A percentile compares a stretch with the other conserved stretches of the same genome.
phyloP scores from a whole-genome alignment of 2,329 filamentous ascomycete species.

The Arthroderma sp. region DNA sequence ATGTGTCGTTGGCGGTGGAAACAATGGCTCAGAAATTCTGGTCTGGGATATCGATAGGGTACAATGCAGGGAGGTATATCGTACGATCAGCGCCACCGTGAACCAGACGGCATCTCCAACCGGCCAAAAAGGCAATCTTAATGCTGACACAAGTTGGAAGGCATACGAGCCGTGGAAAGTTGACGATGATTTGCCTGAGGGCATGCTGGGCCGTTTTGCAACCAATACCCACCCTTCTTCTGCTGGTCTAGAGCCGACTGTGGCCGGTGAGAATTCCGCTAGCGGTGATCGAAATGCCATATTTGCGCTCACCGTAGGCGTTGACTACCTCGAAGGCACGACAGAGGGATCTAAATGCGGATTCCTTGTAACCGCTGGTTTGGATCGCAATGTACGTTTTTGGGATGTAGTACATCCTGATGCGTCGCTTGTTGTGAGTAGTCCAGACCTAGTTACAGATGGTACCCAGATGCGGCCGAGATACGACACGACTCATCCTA shows the following conservation, averaged over 20 bases:
- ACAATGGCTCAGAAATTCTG: constrained; percentile 68
- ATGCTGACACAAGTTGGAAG: constrained; percentile 31
- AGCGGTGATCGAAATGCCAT: constrained; percentile 42
- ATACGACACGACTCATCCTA: constrained; percentile 55
- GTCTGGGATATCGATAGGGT: constrained; percentile 93
- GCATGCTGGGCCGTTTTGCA: constrained; percentile 76
- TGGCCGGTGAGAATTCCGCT: constrained; percentile 16
- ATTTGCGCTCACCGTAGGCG: constrained; percentile 60
- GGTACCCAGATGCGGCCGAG: constrained; percentile 44
- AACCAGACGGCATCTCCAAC: constrained; percentile 16
- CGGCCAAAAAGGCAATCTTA: constrained; percentile 14
- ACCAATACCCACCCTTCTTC: constrained; percentile 28
- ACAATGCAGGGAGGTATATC: constrained; percentile 78
- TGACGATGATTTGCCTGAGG: constrained; percentile 77
- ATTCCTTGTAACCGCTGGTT: constrained; percentile 76
- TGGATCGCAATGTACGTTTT: constrained; percentile 82
- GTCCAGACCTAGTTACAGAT: constrained; percentile 56
- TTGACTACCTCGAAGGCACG: constrained; percentile 57
- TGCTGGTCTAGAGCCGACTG: constrained; percentile 51
- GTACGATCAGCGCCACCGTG: constrained; percentile 36
- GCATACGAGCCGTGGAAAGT: constrained; percentile 76
- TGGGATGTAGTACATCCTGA: constrained; percentile 79
- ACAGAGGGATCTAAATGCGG: constrained; percentile 51
- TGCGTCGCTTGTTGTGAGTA: constrained; percentile 68
- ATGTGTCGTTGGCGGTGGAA: constrained; percentile 77